Evolutionary conservation across 805 yeast species (phyloP), one percentile per base, ranked within the genome.

Genomic region (Starmerella stigmatis): DNA sequence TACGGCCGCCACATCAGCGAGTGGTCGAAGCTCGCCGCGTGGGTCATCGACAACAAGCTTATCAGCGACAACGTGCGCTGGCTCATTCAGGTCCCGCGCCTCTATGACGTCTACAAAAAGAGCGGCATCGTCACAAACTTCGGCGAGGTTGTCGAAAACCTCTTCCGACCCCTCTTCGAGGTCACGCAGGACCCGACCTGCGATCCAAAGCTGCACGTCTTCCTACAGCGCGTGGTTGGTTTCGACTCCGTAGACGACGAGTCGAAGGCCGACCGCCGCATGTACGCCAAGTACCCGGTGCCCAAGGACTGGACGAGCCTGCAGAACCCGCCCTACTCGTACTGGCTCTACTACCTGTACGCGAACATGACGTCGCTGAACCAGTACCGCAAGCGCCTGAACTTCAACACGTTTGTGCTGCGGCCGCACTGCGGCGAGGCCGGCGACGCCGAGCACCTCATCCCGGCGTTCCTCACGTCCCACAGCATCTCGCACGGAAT

Each of bases 391-490:
- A 66, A 71, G 27, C 71, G 68, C 47, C 73, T 88, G 47, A 81
- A 83, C 0, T 82, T 76, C 64, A 88, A 83, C 62, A 88, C 96
- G 0, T 80, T 92, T 64, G 94, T 86, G n/a, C 68, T 92, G 57
- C 75, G 98, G 58, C 99, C 99, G 3, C 99, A 92, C 64, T 85
- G 95, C 56, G 99, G 99, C 52, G 99, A 92, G 65, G 99, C 98
- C n/a, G 99, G 99, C 49, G 98, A 92, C 60, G 96, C 97, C 1
- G 97, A 92, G 59, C 98, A 92, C 68, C 71, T 94, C 59, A 84
- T 88, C 36, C 74, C 88, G 41, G 88, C 98, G 1, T 92, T 82
- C 58, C 65, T 92, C 57, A 76, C 92, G 1, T 79, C 96, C 1
- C 94, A 89, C 59, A 85, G 94, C 42, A 92, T 92, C 49, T 84